These are phyloP conservation scores for Platanus orientalis DNA, from an alignment of 164 flowering plant species.

Conservation along the genomic window DNA sequence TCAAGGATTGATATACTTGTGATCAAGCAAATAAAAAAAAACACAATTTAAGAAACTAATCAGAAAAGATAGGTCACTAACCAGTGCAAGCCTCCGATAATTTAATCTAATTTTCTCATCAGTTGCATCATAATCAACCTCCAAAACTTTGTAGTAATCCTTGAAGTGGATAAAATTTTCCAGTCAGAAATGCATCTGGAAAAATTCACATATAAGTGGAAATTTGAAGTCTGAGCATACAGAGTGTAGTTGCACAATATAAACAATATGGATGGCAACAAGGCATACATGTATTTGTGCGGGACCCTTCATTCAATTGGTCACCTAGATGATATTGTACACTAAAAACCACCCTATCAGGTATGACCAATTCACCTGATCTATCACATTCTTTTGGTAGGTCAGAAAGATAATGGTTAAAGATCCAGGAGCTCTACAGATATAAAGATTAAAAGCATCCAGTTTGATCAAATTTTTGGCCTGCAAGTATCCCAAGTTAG, in stretches of 20 bases:
- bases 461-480: not conserved
- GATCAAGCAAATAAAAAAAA: not conserved
- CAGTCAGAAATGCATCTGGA: conserved; percentile 4
- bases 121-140: conserved; percentile 82
- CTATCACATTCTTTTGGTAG: not conserved
- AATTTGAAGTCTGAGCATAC: not conserved
- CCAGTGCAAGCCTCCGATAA: conserved; percentile 81
- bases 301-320: not conserved
- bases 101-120: conserved; percentile 66
- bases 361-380: not conserved
- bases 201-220: not conserved
- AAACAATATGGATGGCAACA: not conserved
- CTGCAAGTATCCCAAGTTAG: not conserved
- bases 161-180: conserved; percentile 17
- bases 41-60: not conserved
- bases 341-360: not conserved
- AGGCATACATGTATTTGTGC: not conserved
- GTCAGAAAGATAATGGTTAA: not conserved
- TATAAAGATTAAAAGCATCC: not conserved
- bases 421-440: not conserved
- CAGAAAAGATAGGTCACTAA: conserved; percentile 25
- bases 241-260: not conserved
- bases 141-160: conserved; percentile 83
- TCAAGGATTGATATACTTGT: not conserved
- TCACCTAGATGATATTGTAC: not conserved